Conservation (phyloP, 305 asterid genomes). For the Fraxinus ornus region DNA sequence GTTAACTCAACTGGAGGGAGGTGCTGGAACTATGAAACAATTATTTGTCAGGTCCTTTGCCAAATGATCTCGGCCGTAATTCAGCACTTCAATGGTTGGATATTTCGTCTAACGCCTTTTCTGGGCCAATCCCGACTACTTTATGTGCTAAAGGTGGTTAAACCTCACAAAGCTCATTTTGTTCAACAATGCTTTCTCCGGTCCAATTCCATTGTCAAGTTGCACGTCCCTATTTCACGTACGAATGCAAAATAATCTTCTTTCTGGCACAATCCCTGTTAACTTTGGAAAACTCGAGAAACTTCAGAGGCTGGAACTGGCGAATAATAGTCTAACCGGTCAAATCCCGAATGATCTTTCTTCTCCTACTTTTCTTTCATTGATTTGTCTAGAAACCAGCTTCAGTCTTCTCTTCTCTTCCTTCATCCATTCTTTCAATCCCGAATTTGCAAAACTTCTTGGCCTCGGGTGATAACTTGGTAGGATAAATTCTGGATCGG, state of each 20-base stretch:
- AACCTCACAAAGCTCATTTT: constrained; percentile 73
- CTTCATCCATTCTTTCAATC: constrained; percentile 61
- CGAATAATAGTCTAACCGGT: constrained; percentile 68
- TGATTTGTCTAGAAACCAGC: constrained; percentile 66
- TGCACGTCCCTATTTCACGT: constrained; percentile 69
- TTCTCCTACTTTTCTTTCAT: constrained; percentile 65
- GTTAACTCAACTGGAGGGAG: constrained; percentile 37
- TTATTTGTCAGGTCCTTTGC: constrained; percentile 61
- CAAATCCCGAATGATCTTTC: constrained; percentile 72
- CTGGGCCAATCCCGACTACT: constrained; percentile 57
- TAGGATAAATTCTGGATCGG: constrained; percentile 75
- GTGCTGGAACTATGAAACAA: constrained; percentile 89
- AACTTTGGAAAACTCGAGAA: constrained; percentile 68
- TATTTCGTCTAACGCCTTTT: constrained; percentile 62
- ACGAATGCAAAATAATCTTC: constrained; percentile 66
- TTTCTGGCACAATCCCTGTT: constrained; percentile 65
- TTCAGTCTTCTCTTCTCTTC: constrained; percentile 55
- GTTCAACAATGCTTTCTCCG: constrained; percentile 74
- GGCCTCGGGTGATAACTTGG: constrained; percentile 54
- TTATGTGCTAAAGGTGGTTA: constrained; percentile 49
- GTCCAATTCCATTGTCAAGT: constrained; percentile 71
- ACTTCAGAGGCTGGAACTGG: constrained; percentile 72
- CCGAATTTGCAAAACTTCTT: constrained; percentile 67
- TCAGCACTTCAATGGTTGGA: constrained; percentile 78
- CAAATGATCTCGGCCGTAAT: constrained; percentile 57